Percentiles rank a stretch among this genome's conserved stretches.
phyloP scores from a whole-genome alignment of 176 grass and related monocot species.

The Triticum timopheevii region DNA sequence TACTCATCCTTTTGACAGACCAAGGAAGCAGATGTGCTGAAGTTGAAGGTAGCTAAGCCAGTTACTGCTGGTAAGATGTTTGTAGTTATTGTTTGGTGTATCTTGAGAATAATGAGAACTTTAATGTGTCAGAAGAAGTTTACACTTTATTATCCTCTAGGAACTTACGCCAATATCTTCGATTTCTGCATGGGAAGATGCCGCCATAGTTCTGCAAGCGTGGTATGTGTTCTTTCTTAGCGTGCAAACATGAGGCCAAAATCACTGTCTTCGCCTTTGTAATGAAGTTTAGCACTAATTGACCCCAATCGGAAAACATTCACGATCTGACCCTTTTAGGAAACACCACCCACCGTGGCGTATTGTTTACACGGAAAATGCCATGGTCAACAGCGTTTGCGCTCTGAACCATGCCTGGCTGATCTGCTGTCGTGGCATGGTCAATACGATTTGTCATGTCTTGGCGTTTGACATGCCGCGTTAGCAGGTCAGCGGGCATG shows the following conservation, averaged over 20 bases:
- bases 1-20: constrained; percentile 48
- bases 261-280: too few species aligned
- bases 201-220: constrained; percentile 85
- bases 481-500: too few species aligned
- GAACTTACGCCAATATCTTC: constrained; percentile 64
- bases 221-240: constrained; percentile 48
- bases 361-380: too few species aligned
- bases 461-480: too few species aligned
- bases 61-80: constrained; percentile 69
- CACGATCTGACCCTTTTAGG: too few species aligned
- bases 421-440: too few species aligned
- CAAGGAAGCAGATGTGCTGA: constrained; percentile 57
- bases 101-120: not conserved
- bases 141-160: constrained; percentile 41
- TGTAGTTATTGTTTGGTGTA: not conserved
- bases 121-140: constrained; percentile 17
- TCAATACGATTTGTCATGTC: too few species aligned
- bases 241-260: not conserved
- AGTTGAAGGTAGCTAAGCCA: constrained; percentile 83
- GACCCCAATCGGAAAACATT: too few species aligned
- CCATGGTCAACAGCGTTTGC: too few species aligned
- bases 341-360: too few species aligned
- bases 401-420: too few species aligned
- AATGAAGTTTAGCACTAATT: too few species aligned
- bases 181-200: constrained; percentile 92